phyloP scores from a whole-genome alignment of 2,329 filamentous ascomycete species.

The Didymella glomerata region DNA sequence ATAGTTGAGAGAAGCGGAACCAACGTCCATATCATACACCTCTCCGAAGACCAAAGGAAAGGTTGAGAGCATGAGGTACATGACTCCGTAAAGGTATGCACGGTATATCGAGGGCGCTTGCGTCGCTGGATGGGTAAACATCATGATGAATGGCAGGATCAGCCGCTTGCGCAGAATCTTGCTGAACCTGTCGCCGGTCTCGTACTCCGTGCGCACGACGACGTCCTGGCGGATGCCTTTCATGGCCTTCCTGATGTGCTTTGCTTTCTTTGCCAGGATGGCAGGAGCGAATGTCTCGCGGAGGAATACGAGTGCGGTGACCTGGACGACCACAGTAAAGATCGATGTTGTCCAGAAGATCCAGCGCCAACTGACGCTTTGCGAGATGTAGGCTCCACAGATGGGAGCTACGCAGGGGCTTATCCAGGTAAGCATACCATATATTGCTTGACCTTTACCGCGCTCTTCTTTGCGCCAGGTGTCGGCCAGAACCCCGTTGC shows the following conservation, averaged over 20 bases:
- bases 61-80: conserved; percentile 70
- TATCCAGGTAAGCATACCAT: conserved; percentile 68
- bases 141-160: conserved; percentile 57
- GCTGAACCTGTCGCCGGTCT: conserved; percentile 42
- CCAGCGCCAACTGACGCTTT: conserved; percentile 68
- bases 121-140: conserved; percentile 67
- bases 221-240: conserved; percentile 35
- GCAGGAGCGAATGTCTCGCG: conserved; percentile 59
- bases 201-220: conserved; percentile 51
- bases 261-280: conserved; percentile 57
- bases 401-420: conserved; percentile 66
- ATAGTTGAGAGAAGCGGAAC: conserved; percentile 69
- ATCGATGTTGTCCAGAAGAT: conserved; percentile 74
- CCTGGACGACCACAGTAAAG: conserved; percentile 66
- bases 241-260: conserved; percentile 56
- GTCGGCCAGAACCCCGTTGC: conserved; percentile 57
- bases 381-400: conserved; percentile 39
- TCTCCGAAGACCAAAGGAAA: conserved; percentile 66
- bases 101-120: conserved; percentile 64
- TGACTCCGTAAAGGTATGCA: conserved; percentile 67
- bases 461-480: conserved; percentile 68
- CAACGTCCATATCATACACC: conserved; percentile 64
- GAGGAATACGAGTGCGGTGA: conserved; percentile 67
- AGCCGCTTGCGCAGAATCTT: conserved; percentile 40
- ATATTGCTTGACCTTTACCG: conserved; percentile 68